Base-by-base conservation (phyloP, 164 flowering plant genomes). In the Hamamelis virginiana region DNA sequence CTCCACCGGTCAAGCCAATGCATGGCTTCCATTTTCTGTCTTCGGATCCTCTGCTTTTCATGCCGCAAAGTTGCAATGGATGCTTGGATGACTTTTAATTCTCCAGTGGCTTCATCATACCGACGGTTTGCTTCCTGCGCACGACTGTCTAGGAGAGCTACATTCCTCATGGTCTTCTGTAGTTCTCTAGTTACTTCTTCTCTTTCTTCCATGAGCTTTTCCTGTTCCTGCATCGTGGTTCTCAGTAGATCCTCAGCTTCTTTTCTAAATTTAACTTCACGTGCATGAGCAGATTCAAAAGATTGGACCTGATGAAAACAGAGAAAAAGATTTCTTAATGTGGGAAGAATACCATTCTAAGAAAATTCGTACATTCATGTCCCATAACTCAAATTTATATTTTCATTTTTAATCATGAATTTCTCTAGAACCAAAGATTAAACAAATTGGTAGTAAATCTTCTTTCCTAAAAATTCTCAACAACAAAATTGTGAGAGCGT, bases 1-100 rank as follows among this genome's bases (percentile, higher is more conserved):
- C 77, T 84, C 92, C 93, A 91, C 55, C 75, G 69, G 44, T 87
- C 86, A 48, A 89, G 81, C 82, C 83, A 81, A 50, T 59, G 75
- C 19, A 69, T 45, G 44, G 87, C 89, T 69, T 87, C 88, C 62
- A 75, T 77, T 69, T 81, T 89, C 73, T 87, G 90, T 70, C 68
- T 60, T 47, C 73, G 69, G 48, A 89, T 74, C 65, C 71, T 83
- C 81, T 78, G 83, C 70, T 72, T 88, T 78, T 88, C 93, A 63
- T 69, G 80, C 63, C 56, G 69, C 44, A 91, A 76, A 62, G 82
- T 74, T 47, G 81, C 76, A 55, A 86, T 75, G 67, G 95, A 89
- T 65, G 86, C 74, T 67, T 84, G 88, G 56, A 86, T 69, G 44
- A 82, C 71, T 66, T 73, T 76, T 57, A 93, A 59, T 53, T 91